A percentile compares a stretch with the other conserved stretches of the same genome.
Conservation (phyloP, 805 yeast genomes). For the Wickerhamiella sergipiensis region DNA sequence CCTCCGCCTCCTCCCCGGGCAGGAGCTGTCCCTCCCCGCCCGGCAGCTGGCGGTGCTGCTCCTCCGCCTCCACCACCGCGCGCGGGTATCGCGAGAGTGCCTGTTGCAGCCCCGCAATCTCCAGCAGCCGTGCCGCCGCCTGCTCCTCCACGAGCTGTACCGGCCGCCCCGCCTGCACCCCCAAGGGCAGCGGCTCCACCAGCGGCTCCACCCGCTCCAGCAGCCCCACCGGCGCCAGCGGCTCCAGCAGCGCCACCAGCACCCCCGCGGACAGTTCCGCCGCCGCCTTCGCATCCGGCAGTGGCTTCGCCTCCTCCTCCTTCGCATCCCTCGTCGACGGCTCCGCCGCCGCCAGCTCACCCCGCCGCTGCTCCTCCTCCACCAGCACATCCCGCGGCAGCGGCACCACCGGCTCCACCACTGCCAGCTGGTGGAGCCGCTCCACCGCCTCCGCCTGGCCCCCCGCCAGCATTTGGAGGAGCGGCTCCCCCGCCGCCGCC, state of each 20-base stretch:
- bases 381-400: conserved; percentile 10
- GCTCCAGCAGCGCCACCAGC: conserved; percentile 11
- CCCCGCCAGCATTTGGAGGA: conserved; percentile 19
- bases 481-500: conserved; percentile 22
- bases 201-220: conserved; percentile 15
- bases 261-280: conserved; percentile 16
- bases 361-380: not conserved
- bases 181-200: conserved; percentile 12
- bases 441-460: conserved; percentile 20
- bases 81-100: conserved; percentile 4
- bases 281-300: conserved; percentile 13
- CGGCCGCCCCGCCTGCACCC: conserved; percentile 8
- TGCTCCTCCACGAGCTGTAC: conserved; percentile 16
- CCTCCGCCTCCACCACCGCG: conserved; percentile 16
- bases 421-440: conserved; percentile 18
- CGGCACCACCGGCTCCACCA: conserved; percentile 13
- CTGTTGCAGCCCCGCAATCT: conserved; percentile 9
- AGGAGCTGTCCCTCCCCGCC: conserved; percentile 2
- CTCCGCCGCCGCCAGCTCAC: conserved; percentile 12
- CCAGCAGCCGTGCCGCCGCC: conserved; percentile 8
- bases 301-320: conserved; percentile 11
- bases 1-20: conserved; percentile 9
- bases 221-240: conserved; percentile 14
- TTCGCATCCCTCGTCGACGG: conserved; percentile 9
- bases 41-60: not conserved